Conservation (phyloP, 768 basidiomycete genomes). For the Psilocybe sp. region DNA sequence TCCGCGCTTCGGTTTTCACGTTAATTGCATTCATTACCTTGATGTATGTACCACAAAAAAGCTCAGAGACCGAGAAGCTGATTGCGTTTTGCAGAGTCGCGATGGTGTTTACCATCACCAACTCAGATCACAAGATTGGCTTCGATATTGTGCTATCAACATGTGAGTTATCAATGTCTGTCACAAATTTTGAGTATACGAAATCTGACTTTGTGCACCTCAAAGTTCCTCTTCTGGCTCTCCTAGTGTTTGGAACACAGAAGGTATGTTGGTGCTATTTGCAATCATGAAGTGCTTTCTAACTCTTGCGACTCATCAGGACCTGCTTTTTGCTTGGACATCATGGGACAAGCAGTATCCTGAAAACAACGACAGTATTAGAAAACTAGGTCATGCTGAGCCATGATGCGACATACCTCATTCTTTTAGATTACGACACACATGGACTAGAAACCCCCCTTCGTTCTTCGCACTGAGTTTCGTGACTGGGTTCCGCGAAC, state of each 20-base stretch:
- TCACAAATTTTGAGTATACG: background rate
- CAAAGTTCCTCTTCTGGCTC: conserved; percentile 17
- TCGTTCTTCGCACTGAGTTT: too few species aligned
- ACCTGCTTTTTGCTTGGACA: conserved; percentile 12
- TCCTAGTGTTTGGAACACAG: conserved; percentile 21
- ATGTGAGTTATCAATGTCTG: conserved; percentile 9
- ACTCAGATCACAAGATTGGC: conserved; percentile 7
- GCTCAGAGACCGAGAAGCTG: background rate
- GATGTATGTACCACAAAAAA: conserved; percentile 8
- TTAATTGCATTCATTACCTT: conserved; percentile 15
- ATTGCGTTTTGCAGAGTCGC: conserved; percentile 9
- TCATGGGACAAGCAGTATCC: conserved; percentile 1
- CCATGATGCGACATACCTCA: too few species aligned
- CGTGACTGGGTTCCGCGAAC: too few species aligned
- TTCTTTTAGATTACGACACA: too few species aligned
- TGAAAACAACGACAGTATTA: too few species aligned
- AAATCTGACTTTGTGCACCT: background rate
- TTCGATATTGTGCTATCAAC: conserved; percentile 20
- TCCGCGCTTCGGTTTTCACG: conserved; percentile 18
- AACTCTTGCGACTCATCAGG: conserved; percentile 2
- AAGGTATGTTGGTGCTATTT: conserved; percentile 2
- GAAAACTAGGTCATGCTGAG: too few species aligned
- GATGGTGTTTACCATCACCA: conserved; percentile 13
- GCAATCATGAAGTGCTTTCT: background rate
- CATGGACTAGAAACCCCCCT: too few species aligned